A percentile compares a stretch with the other conserved stretches of the same genome.
Evolutionary conservation across 2,329 filamentous ascomycete species (phyloP).

Genomic region (Colletotrichum sp.): DNA sequence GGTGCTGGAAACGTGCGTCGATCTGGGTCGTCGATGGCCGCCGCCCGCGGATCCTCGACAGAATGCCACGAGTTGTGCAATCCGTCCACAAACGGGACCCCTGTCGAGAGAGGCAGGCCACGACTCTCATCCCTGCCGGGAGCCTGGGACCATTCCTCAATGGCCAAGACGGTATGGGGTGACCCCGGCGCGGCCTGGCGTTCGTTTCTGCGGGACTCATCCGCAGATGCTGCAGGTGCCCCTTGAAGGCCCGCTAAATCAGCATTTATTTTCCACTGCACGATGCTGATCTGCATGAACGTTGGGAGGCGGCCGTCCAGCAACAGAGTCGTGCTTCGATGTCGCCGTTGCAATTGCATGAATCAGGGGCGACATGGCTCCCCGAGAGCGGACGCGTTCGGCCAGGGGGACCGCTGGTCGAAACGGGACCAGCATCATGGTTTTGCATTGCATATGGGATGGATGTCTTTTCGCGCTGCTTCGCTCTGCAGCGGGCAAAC

Average conservation of each 20-base stretch:
- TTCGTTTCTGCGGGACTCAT: constrained; percentile 3
- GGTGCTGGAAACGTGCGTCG: constrained; percentile 4
- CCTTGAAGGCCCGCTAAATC: not conserved
- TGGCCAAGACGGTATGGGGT: not conserved
- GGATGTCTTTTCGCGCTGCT: not conserved
- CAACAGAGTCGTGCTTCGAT: not conserved
- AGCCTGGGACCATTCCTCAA: not conserved
- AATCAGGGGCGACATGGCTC: constrained; percentile 9
- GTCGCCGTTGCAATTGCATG: constrained; percentile 10
- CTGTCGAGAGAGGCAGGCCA: not conserved
- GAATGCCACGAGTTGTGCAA: constrained; percentile 13
- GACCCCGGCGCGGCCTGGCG: not conserved
- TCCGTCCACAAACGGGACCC: constrained; percentile 7
- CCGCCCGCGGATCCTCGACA: not conserved
- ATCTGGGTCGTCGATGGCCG: not conserved
- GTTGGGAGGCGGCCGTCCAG: not conserved
- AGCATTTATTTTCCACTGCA: not conserved
- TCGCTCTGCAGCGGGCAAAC: not conserved
- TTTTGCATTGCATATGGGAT: constrained; percentile 9
- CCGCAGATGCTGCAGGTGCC: not conserved
- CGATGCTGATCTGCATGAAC: constrained; percentile 3
- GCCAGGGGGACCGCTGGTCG: constrained; percentile 1
- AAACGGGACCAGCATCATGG: constrained; percentile 15
- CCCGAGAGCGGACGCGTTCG: not conserved
- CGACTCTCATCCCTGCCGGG: constrained; percentile 3